Percentiles rank a stretch among this genome's conserved stretches.
These are phyloP conservation scores for Amoebophrya sp. DNA, from an alignment of 169 alveolate species.

Conservation along the genomic window DNA sequence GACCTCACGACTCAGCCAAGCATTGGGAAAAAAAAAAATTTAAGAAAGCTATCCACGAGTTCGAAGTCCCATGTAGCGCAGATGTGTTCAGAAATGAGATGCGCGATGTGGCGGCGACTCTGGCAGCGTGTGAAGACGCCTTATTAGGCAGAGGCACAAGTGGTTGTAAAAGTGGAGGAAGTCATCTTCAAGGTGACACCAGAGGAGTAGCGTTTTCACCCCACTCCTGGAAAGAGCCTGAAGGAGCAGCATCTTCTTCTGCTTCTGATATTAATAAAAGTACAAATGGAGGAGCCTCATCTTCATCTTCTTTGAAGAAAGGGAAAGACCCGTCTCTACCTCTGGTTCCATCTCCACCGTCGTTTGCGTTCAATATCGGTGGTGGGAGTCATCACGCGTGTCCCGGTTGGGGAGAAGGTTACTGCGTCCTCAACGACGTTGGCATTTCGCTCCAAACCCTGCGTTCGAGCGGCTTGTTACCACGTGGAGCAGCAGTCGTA, in stretches of 20 bases:
- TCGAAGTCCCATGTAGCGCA: not conserved
- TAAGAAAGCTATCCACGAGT: not conserved
- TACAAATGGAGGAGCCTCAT: too few species aligned
- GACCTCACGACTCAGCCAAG: too few species aligned
- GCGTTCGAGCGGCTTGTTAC: not conserved
- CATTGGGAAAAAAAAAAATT: too few species aligned
- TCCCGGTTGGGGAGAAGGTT: not conserved
- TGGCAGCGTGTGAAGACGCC: not conserved
- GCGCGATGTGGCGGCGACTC: not conserved
- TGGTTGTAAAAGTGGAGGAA: not conserved
- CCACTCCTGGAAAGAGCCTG: not conserved
- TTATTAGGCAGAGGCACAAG: not conserved
- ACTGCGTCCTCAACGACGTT: conserved; percentile 6
- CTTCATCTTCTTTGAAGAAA: too few species aligned
- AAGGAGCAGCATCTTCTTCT: not conserved
- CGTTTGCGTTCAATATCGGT: too few species aligned
- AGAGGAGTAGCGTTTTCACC: too few species aligned
- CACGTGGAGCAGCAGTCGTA: not conserved
- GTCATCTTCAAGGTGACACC: too few species aligned
- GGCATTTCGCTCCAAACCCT: not conserved
- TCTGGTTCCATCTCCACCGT: too few species aligned
- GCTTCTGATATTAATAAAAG: too few species aligned
- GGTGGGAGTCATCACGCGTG: not conserved
- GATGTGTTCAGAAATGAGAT: not conserved
- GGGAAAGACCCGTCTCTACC: too few species aligned